A percentile compares a stretch with the other conserved stretches of the same genome.
These are phyloP conservation scores for Physcomitrium patens DNA, from an alignment of 225 moss, liverwort and hornwort species.

Conservation along the genomic window DNA sequence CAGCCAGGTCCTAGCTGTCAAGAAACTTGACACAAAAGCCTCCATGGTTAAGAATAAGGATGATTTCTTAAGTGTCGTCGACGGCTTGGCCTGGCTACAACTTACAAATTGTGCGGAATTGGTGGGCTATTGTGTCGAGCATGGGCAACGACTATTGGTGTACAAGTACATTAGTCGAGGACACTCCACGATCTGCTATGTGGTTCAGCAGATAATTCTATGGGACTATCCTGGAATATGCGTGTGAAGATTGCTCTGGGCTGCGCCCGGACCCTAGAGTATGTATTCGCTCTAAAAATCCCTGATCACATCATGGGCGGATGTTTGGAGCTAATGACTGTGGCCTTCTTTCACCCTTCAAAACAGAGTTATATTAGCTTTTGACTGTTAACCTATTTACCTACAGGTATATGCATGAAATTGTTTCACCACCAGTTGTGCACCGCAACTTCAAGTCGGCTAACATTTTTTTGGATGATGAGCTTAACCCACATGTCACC, in stretches of 20 bases:
- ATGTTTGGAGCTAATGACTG: slow-evolving; percentile 10
- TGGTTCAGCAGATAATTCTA: slow-evolving; percentile 43
- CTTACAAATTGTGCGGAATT: slow-evolving; percentile 60
- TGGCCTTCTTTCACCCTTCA: neutral
- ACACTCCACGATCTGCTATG: slow-evolving; percentile 65
- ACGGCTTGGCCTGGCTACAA: slow-evolving; percentile 52
- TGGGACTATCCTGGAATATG: slow-evolving; percentile 69
- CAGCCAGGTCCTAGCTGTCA: slow-evolving; percentile 64
- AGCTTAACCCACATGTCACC: slow-evolving; percentile 62
- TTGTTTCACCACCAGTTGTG: slow-evolving; percentile 65
- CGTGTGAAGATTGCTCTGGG: slow-evolving; percentile 77
- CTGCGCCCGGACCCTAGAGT: slow-evolving; percentile 73
- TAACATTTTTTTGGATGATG: slow-evolving; percentile 67
- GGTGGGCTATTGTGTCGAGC: slow-evolving; percentile 71
- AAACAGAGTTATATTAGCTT: slow-evolving; percentile 2
- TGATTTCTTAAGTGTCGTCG: slow-evolving; percentile 65
- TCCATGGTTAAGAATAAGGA: slow-evolving; percentile 66
- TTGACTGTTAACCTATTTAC: neutral
- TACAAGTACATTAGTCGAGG: slow-evolving; percentile 61
- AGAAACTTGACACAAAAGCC: slow-evolving; percentile 62
- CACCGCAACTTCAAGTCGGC: slow-evolving; percentile 83
- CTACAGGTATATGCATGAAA: slow-evolving; percentile 77
- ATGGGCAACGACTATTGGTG: slow-evolving; percentile 70
- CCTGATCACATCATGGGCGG: slow-evolving; percentile 11
- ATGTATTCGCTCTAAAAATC: slow-evolving; percentile 29